phyloP scores from a whole-genome alignment of 2,329 filamentous ascomycete species.

The Alternaria arborescens region DNA sequence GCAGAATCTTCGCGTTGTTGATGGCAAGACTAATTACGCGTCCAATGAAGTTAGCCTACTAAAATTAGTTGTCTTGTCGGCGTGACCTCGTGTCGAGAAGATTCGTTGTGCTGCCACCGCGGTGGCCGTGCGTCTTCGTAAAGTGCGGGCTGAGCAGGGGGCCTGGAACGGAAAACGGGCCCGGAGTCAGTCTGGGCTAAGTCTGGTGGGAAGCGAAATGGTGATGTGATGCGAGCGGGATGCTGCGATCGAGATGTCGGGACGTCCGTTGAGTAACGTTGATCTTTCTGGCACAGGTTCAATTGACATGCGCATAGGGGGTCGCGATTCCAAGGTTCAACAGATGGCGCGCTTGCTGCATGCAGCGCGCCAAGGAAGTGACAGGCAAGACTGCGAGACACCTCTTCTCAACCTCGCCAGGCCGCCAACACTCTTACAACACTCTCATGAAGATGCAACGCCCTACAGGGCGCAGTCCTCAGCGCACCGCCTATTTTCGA shows the following conservation, averaged over 20 bases:
- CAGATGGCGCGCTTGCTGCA: conserved; percentile 2
- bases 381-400: conserved; percentile 1
- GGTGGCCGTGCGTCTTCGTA: conserved; percentile 12
- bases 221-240: conserved; percentile 3
- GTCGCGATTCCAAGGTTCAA: not conserved
- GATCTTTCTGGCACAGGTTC: not conserved
- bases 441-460: conserved; percentile 9
- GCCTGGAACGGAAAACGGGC: conserved; percentile 12
- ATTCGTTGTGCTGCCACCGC: conserved; percentile 7
- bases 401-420: conserved; percentile 5
- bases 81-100: conserved; percentile 21
- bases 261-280: not conserved
- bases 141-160: conserved; percentile 11
- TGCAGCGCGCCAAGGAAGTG: not conserved
- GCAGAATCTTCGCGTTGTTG: conserved; percentile 10
- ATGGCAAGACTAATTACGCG: conserved; percentile 22
- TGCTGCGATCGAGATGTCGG: not conserved
- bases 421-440: not conserved
- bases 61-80: conserved; percentile 20
- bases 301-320: not conserved
- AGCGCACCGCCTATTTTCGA: not conserved
- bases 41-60: conserved; percentile 24
- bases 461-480: conserved; percentile 1
- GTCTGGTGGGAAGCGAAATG: conserved; percentile 1
- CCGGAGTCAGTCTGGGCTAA: conserved; percentile 8